A percentile compares a stretch with the other conserved stretches of the same genome.
These are phyloP conservation scores for Sesbania bispinosa DNA, from an alignment of 306 rosid species.

Conservation along the genomic window DNA sequence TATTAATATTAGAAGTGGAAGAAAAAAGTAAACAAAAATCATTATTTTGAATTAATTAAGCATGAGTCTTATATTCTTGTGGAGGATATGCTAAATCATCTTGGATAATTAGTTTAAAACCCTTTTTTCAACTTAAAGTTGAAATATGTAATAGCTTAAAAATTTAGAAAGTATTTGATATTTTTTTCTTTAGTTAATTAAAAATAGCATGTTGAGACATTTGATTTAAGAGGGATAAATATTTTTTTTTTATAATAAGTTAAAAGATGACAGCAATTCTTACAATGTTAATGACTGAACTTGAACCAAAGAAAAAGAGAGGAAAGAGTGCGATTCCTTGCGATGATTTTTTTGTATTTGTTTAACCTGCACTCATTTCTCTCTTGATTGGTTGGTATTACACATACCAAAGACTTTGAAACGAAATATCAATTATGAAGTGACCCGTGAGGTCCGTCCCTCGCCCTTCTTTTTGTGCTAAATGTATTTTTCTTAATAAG, in stretches of 20 bases:
- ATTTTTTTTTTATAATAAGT: neutral
- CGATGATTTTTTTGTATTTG: neutral
- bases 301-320: neutral
- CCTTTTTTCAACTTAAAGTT: no score
- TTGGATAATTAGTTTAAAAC: neutral
- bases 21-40: neutral
- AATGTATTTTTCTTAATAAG: neutral
- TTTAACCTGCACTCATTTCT: neutral
- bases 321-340: neutral
- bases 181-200: neutral
- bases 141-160: no score
- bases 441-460: neutral
- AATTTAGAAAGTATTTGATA: neutral
- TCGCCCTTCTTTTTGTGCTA: neutral
- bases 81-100: neutral
- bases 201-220: no score
- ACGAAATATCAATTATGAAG: neutral
- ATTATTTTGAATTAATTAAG: neutral
- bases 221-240: neutral
- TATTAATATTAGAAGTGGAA: neutral
- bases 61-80: neutral
- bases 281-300: neutral
- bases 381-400: neutral
- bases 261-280: no score
- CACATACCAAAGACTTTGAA: neutral